These are phyloP conservation scores for Coemansia pectinata DNA, from an alignment of 192 early-diverging fungal species.

Conservation along the genomic window DNA sequence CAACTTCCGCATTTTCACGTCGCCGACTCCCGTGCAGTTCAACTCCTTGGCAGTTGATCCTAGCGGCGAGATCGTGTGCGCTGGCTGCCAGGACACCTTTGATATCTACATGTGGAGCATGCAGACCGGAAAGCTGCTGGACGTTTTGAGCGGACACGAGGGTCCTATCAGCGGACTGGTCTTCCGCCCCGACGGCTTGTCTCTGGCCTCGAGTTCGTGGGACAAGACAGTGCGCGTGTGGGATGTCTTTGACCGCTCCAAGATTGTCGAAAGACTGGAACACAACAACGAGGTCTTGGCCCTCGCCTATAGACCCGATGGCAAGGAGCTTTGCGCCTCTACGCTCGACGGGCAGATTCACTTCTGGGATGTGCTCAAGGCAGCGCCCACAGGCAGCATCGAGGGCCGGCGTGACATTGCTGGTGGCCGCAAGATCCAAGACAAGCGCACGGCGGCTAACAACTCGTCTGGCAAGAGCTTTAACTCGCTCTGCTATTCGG, in stretches of 20 bases:
- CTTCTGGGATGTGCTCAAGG: constrained; percentile 90
- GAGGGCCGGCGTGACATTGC: constrained; percentile 94
- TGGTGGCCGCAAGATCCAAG: constrained; percentile 79
- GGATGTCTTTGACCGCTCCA: constrained; percentile 91
- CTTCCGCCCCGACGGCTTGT: constrained; percentile 82
- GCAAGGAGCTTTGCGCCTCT: constrained; percentile 79
- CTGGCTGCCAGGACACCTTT: constrained; percentile 90
- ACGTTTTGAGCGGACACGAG: constrained; percentile 90
- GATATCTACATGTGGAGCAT: constrained; percentile 99
- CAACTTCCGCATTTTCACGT: constrained; percentile 97
- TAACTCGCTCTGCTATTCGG: constrained; percentile 90
- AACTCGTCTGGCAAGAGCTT: constrained; percentile 84
- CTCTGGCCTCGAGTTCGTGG: constrained; percentile 89
- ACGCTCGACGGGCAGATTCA: constrained; percentile 91
- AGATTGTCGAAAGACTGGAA: constrained; percentile 72
- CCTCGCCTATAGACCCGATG: constrained; percentile 87
- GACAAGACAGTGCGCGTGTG: constrained; percentile 86
- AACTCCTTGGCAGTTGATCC: constrained; percentile 91
- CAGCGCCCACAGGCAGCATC: constrained; percentile 69
- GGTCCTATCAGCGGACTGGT: constrained; percentile 83
- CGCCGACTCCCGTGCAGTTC: constrained; percentile 95
- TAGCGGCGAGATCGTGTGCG: constrained; percentile 95
- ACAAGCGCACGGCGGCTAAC: constrained; percentile 82
- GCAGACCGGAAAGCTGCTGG: constrained; percentile 96
- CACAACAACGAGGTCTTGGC: constrained; percentile 85